Evolutionary conservation across 2,329 filamentous ascomycete species (phyloP).

Genomic region (Pezicula carpinea): DNA sequence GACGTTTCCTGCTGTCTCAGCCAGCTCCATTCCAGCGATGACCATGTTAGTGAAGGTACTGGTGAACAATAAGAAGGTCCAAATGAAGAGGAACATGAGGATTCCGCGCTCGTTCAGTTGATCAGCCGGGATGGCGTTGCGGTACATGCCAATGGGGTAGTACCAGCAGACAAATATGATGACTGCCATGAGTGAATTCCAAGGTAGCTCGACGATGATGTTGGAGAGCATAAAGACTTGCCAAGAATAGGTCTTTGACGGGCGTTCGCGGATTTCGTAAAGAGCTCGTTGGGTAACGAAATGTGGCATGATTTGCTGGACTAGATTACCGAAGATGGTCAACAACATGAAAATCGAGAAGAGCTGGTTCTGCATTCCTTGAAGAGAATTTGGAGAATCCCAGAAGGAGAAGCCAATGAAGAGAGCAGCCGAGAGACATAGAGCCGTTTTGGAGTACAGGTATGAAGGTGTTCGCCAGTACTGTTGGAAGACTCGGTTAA

Average conservation of each 20-base stretch:
- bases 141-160: constrained; percentile 70
- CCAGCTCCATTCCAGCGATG: constrained; percentile 70
- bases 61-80: constrained; percentile 73
- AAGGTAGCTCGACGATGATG: constrained; percentile 80
- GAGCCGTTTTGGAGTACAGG: constrained; percentile 28
- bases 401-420: constrained; percentile 74
- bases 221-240: constrained; percentile 65
- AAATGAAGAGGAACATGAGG: constrained; percentile 74
- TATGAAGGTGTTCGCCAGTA: constrained; percentile 67
- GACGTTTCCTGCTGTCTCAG: constrained; percentile 72
- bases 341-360: constrained; percentile 76
- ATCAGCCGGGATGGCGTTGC: constrained; percentile 59
- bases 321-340: constrained; percentile 67
- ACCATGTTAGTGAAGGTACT: constrained; percentile 77
- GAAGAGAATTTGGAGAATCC: constrained; percentile 50
- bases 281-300: constrained; percentile 50
- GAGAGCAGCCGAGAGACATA: constrained; percentile 38
- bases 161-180: constrained; percentile 81
- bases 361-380: constrained; percentile 66
- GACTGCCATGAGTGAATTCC: constrained; percentile 68
- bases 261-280: constrained; percentile 68
- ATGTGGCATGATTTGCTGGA: constrained; percentile 72
- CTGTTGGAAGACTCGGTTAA: constrained; percentile 55
- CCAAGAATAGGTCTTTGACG: constrained; percentile 74
- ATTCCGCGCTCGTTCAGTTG: constrained; percentile 64